Base-by-base conservation (phyloP, 495 filamentous ascomycete species). In the Podospora appendiculata region DNA sequence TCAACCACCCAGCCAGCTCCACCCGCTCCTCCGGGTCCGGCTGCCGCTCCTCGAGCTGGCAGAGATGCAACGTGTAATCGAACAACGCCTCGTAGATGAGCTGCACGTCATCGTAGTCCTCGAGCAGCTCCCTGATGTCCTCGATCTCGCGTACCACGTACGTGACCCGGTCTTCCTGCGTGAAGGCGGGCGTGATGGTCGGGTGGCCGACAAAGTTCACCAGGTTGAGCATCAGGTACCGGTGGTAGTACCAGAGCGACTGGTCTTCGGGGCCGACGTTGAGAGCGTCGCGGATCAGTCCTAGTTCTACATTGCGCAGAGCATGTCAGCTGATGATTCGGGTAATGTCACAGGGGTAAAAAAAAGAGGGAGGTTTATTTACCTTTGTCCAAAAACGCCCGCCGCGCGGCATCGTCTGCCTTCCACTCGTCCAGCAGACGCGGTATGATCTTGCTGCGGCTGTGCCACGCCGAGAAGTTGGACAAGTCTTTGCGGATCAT, bases 401-500 rank as follows among this genome's bases (percentile, higher is more conserved):
- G 73, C 55, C 93, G 76, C 41, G 80, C 78, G 32, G 66, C 69
- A 47, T 81, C 77, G 50, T 77, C 78, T 32, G 87, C 86, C 1
- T 69, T 63, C 36, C 86, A 75, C 58, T 91, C 86, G 35, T 81
- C 72, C 41, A 99, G 69, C 4, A 96, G 60, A 14, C 76, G 76
- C 16, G 87, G 83, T 45, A 96, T 92, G 32, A 97, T 73, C 65
- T 83, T 86, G 48, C 86, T 89, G 41, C 93, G 78, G 57, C 86
- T 84, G 67, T 99, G 93, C 94, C 93, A 97, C 2, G 93, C 93
- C 9, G 90, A 96, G 65, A 97, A 99, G 61, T 99, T 99, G 14
- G 85, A 91, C 50, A 99, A 72, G 49, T 90, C 89, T 12, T 70
- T 71, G 16, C 77, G 68, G 61, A 97, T 87, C 89, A 91, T 95